Conservation (phyloP, 2,329 filamentous ascomycete species). For the Aspergillus ochraceoroseus region DNA sequence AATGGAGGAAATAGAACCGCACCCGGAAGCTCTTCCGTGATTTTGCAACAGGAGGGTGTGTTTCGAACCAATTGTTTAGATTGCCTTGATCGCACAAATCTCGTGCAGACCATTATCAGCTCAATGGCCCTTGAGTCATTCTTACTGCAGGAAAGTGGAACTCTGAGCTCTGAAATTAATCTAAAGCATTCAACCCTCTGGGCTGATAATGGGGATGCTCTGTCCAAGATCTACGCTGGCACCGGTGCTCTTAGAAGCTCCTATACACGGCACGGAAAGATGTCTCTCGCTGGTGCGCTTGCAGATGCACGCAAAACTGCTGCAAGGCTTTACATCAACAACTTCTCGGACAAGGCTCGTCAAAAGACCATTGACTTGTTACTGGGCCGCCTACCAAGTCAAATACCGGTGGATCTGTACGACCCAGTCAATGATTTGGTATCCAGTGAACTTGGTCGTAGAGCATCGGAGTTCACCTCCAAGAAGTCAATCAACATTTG, state of each 20-base stretch:
- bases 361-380: conserved; percentile 95
- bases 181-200: conserved; percentile 86
- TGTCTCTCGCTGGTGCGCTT: conserved; percentile 87
- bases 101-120: conserved; percentile 93
- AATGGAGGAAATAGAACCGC: conserved; percentile 43
- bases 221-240: conserved; percentile 93
- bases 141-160: conserved; percentile 64
- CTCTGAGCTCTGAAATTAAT: conserved; percentile 76
- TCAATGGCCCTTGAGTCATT: conserved; percentile 88
- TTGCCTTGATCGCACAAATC: conserved; percentile 89
- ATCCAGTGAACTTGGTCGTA: conserved; percentile 65
- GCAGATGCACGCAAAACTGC: conserved; percentile 95
- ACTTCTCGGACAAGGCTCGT: conserved; percentile 86
- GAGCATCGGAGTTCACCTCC: conserved; percentile 66
- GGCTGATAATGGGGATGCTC: conserved; percentile 92
- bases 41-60: conserved; percentile 89
- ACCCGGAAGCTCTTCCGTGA: conserved; percentile 52
- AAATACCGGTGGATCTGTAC: conserved; percentile 76
- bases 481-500: conserved; percentile 70
- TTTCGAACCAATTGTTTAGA: conserved; percentile 96
- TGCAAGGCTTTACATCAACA: conserved; percentile 92
- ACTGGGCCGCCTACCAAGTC: conserved; percentile 76
- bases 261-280: conserved; percentile 89
- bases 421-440: conserved; percentile 95
- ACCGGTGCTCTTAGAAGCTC: conserved; percentile 94